Evolutionary conservation across 73 alveolate genomes (phyloP), one percentile per base, ranked within the genome.

Genomic region (Uronychia setigera): DNA sequence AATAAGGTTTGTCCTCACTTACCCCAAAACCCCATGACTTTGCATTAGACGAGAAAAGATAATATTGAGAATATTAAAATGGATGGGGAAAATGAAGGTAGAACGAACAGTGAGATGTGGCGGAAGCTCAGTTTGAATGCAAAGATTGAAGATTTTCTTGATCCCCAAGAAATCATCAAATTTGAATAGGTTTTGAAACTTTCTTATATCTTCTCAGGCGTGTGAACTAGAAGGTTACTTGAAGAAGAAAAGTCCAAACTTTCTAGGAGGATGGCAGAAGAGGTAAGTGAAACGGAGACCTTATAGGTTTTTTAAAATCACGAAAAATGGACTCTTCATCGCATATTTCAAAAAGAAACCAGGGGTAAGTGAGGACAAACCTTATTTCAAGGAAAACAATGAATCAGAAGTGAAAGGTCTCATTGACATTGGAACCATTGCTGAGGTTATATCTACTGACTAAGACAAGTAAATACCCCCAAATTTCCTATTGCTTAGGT

Each of bases 191-290:
- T n/a, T n/a, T n/a, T n/a, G n/a, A n/a, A n/a, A n/a, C n/a, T n/a
- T n/a, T n/a, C n/a, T n/a, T n/a, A n/a, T n/a, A n/a, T n/a, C n/a
- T n/a, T n/a, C n/a, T n/a, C n/a, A n/a, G n/a, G n/a, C n/a, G n/a
- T n/a, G n/a, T n/a, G n/a, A n/a, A n/a, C n/a, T n/a, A n/a, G 87
- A 84, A 58, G 98, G 98, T 19, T 92, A 78, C 74, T 77, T 93
- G 76, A 92, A 91, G 87, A 93, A 93, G 88, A 93, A 93, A 74
- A 86, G 95, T 26, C 91, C 93, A 33, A 87, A 86, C 11, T 27
- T 82, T 0, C 59, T 93, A 0, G 91, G 85, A 27, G 96, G 96
- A 29, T 93, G 85, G 84, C 81, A 93, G 76, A 91, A 93, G 79
- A 87, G 97, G 87, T 91, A 80, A n/a, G n/a, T n/a, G n/a, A n/a